Base-by-base conservation (phyloP, 2,329 filamentous ascomycete genomes). In the Whalleya microplaca region DNA sequence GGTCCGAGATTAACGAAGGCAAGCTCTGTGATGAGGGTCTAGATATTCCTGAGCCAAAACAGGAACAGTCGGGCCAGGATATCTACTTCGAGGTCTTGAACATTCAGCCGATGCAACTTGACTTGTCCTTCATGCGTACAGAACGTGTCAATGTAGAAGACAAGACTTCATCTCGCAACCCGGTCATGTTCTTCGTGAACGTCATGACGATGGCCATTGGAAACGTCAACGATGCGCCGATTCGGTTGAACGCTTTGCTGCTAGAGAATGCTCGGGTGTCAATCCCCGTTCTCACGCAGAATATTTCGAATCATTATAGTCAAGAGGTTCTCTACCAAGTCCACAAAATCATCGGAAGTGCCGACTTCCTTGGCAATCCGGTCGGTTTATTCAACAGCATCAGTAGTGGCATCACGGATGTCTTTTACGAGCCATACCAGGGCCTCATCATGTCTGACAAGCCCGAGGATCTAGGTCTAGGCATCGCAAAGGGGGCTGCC, bases 391-490 rank as follows among this genome's bases (percentile, higher is more conserved):
- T 99, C 86, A 98, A 96, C 78, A 99, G 94, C 71, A 90, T 99
- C 74, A 96, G 92, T 67, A 99, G 95, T 45, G 95, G 96, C 66
- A 91, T 99, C 51, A 93, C 91, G 19, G 95, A 97, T 72, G 96
- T 99, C 71, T 99, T 99, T 78, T 99, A 99, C 80, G 96, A 99
- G 73, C 95, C 95, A 40, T 99, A 99, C 76, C 95, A 99, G 78
- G 91, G 96, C 20, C 85, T 99, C 47, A 96, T 99, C 72, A 91
- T 96, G 82, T 96, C 93, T 0, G 95, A 99, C 72, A 86, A 91
- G 64, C 96, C 95, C 2, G 94, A 98, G 73, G 94, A 99, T 64
- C 87, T 99, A 53, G 96, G 95, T 19, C 81, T 96, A 41, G 95
- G 95, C 18, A 96, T 99, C 61, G 96, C 95, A 37, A 97, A 97